Evolutionary conservation across 2,329 filamentous ascomycete genomes (phyloP).

Genomic region (Aspergillus versicolor): DNA sequence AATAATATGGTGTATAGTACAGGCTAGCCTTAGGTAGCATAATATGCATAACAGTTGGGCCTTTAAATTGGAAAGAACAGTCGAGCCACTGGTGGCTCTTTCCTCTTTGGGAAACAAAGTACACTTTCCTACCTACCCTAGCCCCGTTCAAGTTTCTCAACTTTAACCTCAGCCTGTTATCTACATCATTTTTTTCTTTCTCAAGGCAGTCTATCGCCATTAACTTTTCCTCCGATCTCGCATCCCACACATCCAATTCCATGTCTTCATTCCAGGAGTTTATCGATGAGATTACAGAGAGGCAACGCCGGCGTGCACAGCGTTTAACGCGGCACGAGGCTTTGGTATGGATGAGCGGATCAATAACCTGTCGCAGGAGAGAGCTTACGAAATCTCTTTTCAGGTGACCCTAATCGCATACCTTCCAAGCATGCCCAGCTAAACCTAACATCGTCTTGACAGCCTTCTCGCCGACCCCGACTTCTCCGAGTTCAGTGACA

Average conservation of each 20-base stretch:
- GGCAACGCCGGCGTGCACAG: neutral
- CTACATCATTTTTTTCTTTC: neutral
- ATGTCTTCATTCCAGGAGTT: neutral
- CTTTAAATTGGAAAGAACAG: neutral
- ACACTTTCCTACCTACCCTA: neutral
- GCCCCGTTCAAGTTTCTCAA: neutral
- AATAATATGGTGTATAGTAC: slow-evolving; percentile 3
- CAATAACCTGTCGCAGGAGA: neutral
- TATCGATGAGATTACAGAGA: neutral
- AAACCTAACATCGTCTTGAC: neutral
- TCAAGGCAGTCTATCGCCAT: neutral
- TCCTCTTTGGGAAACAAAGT: neutral
- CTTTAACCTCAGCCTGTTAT: neutral
- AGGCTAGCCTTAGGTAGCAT: neutral
- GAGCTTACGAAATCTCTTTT: neutral
- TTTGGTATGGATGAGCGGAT: neutral
- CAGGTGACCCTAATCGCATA: neutral
- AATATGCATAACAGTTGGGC: neutral
- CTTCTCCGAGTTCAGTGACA: neutral
- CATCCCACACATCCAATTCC: neutral
- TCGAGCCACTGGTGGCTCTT: neutral
- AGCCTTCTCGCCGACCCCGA: neutral
- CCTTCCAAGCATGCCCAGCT: neutral
- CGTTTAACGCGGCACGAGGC: neutral
- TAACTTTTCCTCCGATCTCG: neutral